Evolutionary conservation across 192 early-diverging fungal species (phyloP).

Genomic region (Coemansia sp.): DNA sequence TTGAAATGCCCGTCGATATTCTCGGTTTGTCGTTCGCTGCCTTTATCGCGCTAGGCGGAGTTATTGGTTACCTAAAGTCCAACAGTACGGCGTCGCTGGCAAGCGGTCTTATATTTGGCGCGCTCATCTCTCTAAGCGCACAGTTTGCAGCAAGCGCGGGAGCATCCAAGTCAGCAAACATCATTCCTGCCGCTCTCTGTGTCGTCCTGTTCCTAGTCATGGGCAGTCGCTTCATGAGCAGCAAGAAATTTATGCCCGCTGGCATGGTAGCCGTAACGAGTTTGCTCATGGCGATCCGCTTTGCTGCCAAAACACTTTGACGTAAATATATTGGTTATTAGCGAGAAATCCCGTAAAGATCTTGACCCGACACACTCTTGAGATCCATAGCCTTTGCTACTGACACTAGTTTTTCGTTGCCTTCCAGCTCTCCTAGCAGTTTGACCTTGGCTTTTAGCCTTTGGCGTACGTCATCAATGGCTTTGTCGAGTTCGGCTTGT

Average conservation of each 20-base stretch:
- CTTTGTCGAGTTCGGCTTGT: conserved; percentile 44
- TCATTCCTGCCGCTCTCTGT: conserved; percentile 36
- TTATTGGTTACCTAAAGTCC: conserved; percentile 43
- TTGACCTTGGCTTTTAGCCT: conserved; percentile 41
- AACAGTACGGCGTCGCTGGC: conserved; percentile 42
- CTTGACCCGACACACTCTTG: conserved; percentile 20
- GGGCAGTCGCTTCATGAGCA: conserved; percentile 43
- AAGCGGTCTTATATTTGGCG: conserved; percentile 43
- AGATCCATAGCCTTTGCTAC: conserved; percentile 21
- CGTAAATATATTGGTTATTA: conserved; percentile 2
- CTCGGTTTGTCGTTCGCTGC: conserved; percentile 33
- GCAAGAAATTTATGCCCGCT: conserved; percentile 52
- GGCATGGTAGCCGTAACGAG: conserved; percentile 40
- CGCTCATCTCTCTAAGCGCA: conserved; percentile 35
- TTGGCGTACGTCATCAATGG: conserved; percentile 41
- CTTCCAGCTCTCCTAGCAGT: conserved; percentile 35
- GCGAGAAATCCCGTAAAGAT: conserved; percentile 18
- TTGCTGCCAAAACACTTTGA: conserved; percentile 17
- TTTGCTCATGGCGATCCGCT: conserved; percentile 41
- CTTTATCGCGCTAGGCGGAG: conserved; percentile 41
- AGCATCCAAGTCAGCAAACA: conserved; percentile 18
- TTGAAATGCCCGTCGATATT: conserved; percentile 31
- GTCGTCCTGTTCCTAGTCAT: conserved; percentile 36
- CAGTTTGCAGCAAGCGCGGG: conserved; percentile 28
- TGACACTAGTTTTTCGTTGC: conserved; percentile 15